Conservation (phyloP, 768 basidiomycete genomes). For the Agaricus subrufescens region DNA sequence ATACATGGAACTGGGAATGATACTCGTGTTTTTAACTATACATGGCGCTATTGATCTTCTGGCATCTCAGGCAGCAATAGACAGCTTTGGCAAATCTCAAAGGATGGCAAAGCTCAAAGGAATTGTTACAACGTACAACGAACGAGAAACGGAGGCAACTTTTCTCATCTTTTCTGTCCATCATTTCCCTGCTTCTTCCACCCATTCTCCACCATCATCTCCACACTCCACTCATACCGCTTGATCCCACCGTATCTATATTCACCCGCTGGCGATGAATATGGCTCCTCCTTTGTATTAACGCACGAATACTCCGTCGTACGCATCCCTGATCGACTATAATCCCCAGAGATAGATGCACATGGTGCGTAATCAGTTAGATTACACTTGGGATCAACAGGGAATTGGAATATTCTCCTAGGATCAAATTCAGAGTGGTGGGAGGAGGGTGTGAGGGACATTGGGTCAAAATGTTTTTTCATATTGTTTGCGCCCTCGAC, state of each 20-base stretch:
- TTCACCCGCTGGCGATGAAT: constrained; percentile 1
- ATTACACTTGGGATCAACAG: constrained; percentile 5
- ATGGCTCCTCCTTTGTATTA: constrained; percentile 3
- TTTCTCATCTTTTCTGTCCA: neutral
- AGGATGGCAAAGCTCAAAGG: too few species aligned
- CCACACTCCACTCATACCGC: constrained; percentile 1
- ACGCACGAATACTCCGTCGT: constrained; percentile 1
- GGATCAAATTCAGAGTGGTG: neutral
- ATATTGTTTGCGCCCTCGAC: neutral
- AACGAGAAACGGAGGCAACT: too few species aligned
- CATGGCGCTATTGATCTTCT: too few species aligned
- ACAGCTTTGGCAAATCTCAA: too few species aligned
- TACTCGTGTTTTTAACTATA: too few species aligned
- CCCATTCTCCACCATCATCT: neutral
- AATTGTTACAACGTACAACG: too few species aligned
- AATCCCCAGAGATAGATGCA: neutral
- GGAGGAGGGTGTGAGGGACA: neutral
- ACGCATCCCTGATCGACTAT: constrained; percentile 3
- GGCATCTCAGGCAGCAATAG: too few species aligned
- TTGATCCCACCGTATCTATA: constrained; percentile 6
- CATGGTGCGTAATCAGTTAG: neutral
- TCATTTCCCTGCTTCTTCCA: neutral
- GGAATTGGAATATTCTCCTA: neutral
- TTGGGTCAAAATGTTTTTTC: neutral
- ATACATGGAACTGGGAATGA: neutral